A percentile compares a stretch with the other conserved stretches of the same genome.
phyloP scores from a whole-genome alignment of 257 asterid species.

The Fraxinus anomala region DNA sequence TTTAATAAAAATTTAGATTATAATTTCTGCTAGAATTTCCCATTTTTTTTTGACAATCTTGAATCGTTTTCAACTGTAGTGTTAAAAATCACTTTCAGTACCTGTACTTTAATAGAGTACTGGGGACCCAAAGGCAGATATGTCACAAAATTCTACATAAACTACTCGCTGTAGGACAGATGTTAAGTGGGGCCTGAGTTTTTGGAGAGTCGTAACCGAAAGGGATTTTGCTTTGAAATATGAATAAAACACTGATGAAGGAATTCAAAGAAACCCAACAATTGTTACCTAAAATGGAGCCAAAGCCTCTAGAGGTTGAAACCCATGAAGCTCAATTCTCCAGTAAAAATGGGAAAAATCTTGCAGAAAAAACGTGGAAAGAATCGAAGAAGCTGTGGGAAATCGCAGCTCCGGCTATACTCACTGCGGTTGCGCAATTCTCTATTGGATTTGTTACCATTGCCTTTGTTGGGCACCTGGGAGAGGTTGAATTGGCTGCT shows the following conservation, averaged over 20 bases:
- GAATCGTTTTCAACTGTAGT: no score
- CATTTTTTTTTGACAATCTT: no score
- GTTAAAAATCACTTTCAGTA: neutral
- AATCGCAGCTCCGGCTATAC: conserved; percentile 70
- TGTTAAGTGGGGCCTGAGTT: neutral
- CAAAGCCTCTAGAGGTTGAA: conserved; percentile 35
- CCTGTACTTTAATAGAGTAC: neutral
- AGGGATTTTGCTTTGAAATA: neutral
- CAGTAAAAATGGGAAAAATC: neutral
- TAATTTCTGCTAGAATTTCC: no score
- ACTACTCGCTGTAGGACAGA: neutral
- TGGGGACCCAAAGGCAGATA: neutral
- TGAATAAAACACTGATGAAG: conserved; percentile 1
- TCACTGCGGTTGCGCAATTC: conserved; percentile 67
- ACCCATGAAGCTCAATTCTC: conserved; percentile 3
- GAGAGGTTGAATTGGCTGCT: conserved; percentile 75
- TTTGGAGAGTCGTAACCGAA: neutral
- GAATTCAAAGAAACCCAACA: conserved; percentile 39
- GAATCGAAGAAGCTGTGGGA: conserved; percentile 75
- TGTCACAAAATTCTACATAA: neutral
- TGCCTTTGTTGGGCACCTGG: conserved; percentile 80
- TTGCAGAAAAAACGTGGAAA: conserved; percentile 38
- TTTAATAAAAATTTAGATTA: no score
- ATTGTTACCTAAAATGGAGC: conserved; percentile 41
- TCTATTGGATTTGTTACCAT: conserved; percentile 68